Percentiles rank a stretch among this genome's conserved stretches.
Conservation (phyloP, 805 yeast species). For the Hanseniaspora jakobsenii region DNA sequence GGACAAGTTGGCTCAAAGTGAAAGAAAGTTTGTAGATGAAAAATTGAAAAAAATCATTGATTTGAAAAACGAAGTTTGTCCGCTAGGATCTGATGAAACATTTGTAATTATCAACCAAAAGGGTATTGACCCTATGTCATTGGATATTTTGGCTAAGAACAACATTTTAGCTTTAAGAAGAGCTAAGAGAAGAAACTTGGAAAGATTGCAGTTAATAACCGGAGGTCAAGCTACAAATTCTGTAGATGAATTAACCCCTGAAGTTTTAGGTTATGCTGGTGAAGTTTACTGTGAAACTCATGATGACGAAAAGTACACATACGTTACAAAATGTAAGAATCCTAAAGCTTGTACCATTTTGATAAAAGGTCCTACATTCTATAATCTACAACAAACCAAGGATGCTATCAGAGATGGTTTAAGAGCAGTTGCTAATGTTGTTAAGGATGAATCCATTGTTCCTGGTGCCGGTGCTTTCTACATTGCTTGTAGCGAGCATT, state of each 20-base stretch:
- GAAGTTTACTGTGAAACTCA: conserved; percentile 80
- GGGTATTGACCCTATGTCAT: conserved; percentile 96
- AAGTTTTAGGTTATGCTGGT: conserved; percentile 77
- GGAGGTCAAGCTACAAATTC: conserved; percentile 98
- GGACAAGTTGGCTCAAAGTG: conserved; percentile 84
- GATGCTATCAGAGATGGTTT: conserved; percentile 97
- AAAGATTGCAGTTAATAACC: conserved; percentile 85
- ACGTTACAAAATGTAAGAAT: conserved; percentile 76
- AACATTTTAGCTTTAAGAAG: conserved; percentile 89
- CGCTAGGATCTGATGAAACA: conserved; percentile 54
- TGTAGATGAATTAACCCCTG: conserved; percentile 79
- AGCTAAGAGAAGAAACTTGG: conserved; percentile 99
- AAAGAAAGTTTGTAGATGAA: conserved; percentile 87
- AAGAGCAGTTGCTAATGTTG: conserved; percentile 83
- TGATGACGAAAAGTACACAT: conserved; percentile 96
- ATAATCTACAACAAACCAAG: conserved; percentile 79
- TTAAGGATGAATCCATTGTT: conserved; percentile 70
- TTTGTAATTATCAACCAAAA: conserved; percentile 95
- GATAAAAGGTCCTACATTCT: conserved; percentile 86
- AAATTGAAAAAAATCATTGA: conserved; percentile 84
- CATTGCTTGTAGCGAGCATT: conserved; percentile 63
- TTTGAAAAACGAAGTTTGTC: conserved; percentile 84
- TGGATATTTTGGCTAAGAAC: conserved; percentile 86
- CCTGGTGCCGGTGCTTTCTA: conserved; percentile 98
- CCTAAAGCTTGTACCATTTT: conserved; percentile 87